phyloP scores from a whole-genome alignment of 495 filamentous ascomycete species.

The Tuber borchii region DNA sequence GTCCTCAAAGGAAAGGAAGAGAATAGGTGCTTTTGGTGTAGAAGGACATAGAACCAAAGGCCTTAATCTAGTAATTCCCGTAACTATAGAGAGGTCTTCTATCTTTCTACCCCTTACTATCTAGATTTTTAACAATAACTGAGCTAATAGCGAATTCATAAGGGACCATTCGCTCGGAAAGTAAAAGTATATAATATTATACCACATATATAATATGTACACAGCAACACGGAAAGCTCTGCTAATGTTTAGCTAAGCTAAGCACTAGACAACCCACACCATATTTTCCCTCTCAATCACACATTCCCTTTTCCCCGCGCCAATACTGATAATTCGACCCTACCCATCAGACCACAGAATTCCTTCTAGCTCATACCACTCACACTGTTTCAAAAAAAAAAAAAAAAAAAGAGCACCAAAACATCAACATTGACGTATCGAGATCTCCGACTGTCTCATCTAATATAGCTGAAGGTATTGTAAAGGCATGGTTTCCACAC shows the following conservation, averaged over 20 bases:
- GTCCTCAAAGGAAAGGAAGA: neutral
- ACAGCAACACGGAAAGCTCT: neutral
- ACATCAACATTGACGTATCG: neutral
- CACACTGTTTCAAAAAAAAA: neutral
- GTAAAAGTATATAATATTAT: neutral
- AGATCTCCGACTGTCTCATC: neutral
- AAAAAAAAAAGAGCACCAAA: neutral
- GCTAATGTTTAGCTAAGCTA: neutral
- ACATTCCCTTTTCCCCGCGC: neutral
- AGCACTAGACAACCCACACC: neutral
- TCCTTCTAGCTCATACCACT: neutral
- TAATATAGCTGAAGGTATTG: neutral
- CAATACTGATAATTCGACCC: neutral
- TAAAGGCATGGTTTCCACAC: neutral
- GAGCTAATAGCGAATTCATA: neutral
- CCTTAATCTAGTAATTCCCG: neutral
- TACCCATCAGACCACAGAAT: neutral
- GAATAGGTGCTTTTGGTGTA: neutral
- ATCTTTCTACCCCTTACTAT: neutral
- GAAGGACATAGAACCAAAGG: neutral
- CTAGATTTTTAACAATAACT: neutral
- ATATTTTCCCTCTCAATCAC: neutral
- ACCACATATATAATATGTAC: too few relatives aligned
- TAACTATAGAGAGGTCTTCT: neutral
- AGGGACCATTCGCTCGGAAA: neutral